Evolutionary conservation across 768 basidiomycete species (phyloP), one percentile per base, ranked within the genome.

Genomic region (Tubosaeta sp.): DNA sequence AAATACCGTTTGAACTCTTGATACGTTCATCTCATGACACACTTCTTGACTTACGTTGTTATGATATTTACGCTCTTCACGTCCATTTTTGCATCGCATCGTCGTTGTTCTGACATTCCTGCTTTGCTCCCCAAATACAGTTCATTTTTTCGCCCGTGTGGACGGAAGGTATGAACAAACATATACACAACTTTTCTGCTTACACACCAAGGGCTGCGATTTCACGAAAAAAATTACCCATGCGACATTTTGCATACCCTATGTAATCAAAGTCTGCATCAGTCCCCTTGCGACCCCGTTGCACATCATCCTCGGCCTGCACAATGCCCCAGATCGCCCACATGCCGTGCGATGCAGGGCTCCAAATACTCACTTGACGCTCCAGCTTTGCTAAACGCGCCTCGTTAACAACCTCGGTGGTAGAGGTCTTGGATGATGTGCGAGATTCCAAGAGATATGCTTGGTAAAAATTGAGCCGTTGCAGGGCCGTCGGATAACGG

Each of bases 311-410:
- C 56, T 81, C 81, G 6, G 91, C 92, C 69, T 95, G 93, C 5
- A 98, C 83, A 57, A 98, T 76, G 8, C 90, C 93, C 97, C 97
- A 99, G 41, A 97, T 72, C 7, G 89, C 84, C 94, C 95, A 98
- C 80, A 88, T 85, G 12, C 81, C 93, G 60, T 94, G 91, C 19
- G 88, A 88, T 5, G 91, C 86, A 11, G 95, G 88, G 60, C 88
- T 87, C 97, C 97, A 99, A 10, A 83, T 74, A 42, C 72, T 77
- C 34, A 98, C 91, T 66, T 95, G 88, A 31, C 75, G 71, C 55
- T 95, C 93, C 35, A 98, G 70, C 46, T 73, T 76, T 17, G 72
- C 69, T 19, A 89, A 70, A 52, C 78, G 72, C 13, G 72, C 71
- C 49, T 79, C 80, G 43, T 48, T 50, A 48, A 49, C 53, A 54